Evolutionary conservation across 176 grass and related monocot genomes (phyloP), one percentile per base, ranked within the genome.

Genomic region (Saccharum spontaneum): DNA sequence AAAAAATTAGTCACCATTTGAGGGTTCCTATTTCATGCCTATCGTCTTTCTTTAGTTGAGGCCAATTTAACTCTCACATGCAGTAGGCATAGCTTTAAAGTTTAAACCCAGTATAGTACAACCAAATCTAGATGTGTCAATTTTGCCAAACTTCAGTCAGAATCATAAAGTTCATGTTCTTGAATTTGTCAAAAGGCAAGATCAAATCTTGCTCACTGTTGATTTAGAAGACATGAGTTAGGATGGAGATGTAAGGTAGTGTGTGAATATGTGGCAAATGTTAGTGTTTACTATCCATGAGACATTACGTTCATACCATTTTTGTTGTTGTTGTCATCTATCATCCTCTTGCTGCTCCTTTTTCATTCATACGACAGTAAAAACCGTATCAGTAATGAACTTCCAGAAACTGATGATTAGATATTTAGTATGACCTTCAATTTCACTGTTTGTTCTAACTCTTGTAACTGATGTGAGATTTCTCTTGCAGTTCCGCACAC

Each of bases 401-500:
- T 65, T 84, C n/a, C 12, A 67, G 14, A 75, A 24, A 65, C 23
- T 17, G 12, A 73, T 30, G 40, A 17, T 73, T 48, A 45, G 43
- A 48, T 48, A 45, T 48, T 28, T 31, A 36, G 10, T 54, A 76
- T 76, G 73, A 13, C 6, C 55, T 67, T 69, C 64, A 60, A 22
- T 20, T 78, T 44, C 4, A 30, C 23, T 15, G 17, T 71, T 63
- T 37, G 3, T 60, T 60, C 20, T 60, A 60, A 60, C 20, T 23
- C 17, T 63, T 37, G 31, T 63, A 49, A 62, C 34, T 76, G 36
- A 69, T 60, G 26, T 76, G 36, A 1, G 55, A n/a, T 8, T 74
- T 88, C 52, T 79, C 13, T 34, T 89, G 68, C 87, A 89, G 87
- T 89, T 89, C 88, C 91, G 93, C 22, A 98, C 97, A 18, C 93